Percentiles rank a stretch among this genome's conserved stretches.
Evolutionary conservation across 306 rosid genomes (phyloP).

Genomic region (Citrullus mucosospermus): DNA sequence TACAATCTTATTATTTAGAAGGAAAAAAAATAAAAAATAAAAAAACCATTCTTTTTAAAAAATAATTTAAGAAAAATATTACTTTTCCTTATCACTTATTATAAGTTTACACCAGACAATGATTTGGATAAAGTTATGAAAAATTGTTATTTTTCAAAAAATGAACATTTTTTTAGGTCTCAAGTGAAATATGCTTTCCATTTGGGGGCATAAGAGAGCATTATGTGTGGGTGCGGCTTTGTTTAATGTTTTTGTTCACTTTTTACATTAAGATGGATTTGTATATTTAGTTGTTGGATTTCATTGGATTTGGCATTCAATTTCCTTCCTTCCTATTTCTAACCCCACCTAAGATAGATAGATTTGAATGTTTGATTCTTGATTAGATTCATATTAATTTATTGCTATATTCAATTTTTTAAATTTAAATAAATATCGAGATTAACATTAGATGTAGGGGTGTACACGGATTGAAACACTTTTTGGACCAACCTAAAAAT

Average conservation of each 20-base stretch:
- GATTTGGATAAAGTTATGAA: neutral
- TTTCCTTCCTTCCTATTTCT: too few relatives aligned
- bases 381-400: too few relatives aligned
- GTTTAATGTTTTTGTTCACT: neutral
- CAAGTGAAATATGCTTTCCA: neutral
- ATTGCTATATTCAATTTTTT: too few relatives aligned
- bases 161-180: neutral
- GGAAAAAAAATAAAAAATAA: too few relatives aligned
- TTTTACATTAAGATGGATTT: neutral
- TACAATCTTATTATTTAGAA: constrained; percentile 40
- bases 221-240: neutral
- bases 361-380: too few relatives aligned
- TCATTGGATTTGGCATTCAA: too few relatives aligned
- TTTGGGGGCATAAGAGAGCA: neutral
- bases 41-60: neutral
- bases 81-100: neutral
- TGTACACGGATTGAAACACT: too few relatives aligned
- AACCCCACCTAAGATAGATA: too few relatives aligned
- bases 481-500: too few relatives aligned
- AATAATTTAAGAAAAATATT: neutral
- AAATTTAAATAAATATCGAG: too few relatives aligned
- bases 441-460: too few relatives aligned
- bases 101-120: neutral
- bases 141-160: neutral
- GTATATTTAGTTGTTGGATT: neutral